Percentiles rank a stretch among this genome's conserved stretches.
Conservation (phyloP, 495 filamentous ascomycete genomes). For the Daldinia loculata region DNA sequence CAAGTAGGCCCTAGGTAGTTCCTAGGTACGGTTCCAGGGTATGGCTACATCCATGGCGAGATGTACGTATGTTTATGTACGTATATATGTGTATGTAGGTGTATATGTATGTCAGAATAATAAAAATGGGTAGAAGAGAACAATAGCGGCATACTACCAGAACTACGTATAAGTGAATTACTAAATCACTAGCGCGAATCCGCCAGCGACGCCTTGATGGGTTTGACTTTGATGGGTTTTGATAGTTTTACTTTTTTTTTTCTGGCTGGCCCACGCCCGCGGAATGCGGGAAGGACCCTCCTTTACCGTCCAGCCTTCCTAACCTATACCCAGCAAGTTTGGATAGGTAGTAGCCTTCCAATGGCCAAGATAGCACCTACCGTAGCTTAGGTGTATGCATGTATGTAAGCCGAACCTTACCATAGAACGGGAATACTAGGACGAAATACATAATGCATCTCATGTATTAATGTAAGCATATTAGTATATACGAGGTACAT, state of each 20-base stretch:
- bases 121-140: conserved; percentile 18
- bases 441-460: background rate
- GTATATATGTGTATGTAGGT: conserved; percentile 9
- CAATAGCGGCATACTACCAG: conserved; percentile 31
- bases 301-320: conserved; percentile 29
- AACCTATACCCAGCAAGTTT: background rate
- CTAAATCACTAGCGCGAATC: conserved; percentile 31
- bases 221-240: background rate
- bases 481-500: background rate
- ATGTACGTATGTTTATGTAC: conserved; percentile 21
- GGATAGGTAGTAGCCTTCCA: conserved; percentile 11
- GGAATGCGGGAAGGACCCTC: conserved; percentile 45
- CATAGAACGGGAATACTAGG: conserved; percentile 1
- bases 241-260: background rate
- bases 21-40: background rate
- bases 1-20: background rate
- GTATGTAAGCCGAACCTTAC: conserved; percentile 39
- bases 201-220: conserved; percentile 22
- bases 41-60: conserved; percentile 1
- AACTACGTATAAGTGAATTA: background rate
- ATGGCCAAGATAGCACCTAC: conserved; percentile 3
- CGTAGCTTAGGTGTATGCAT: conserved; percentile 11
- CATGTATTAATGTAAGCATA: background rate
- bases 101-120: conserved; percentile 14
- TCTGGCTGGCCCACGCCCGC: conserved; percentile 41